Percentiles rank a stretch among this genome's conserved stretches.
Conservation (phyloP, 352 stramenopile species). For the Albugo laibachii region DNA sequence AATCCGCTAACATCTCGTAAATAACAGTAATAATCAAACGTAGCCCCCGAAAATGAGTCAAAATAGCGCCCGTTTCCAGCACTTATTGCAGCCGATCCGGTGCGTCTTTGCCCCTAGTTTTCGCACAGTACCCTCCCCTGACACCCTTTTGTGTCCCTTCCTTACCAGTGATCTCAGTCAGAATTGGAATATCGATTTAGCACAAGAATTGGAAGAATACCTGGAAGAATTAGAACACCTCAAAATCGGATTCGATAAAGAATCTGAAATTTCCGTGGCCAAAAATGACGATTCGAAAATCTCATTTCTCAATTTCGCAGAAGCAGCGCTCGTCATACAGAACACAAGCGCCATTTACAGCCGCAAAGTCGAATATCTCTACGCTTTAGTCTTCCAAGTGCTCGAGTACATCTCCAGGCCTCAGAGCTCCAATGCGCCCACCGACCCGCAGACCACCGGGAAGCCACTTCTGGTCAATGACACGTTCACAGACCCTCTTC, state of each 20-base stretch:
- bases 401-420: constrained; percentile 61
- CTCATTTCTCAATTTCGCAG: constrained; percentile 77
- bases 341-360: constrained; percentile 87
- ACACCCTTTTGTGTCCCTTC: background rate
- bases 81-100: constrained; percentile 74
- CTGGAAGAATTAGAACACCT: constrained; percentile 70
- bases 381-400: constrained; percentile 83
- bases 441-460: constrained; percentile 8
- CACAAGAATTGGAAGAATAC: constrained; percentile 78
- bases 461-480: constrained; percentile 4
- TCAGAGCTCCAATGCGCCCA: constrained; percentile 3
- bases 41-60: too few relatives aligned
- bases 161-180: constrained; percentile 70
- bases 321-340: constrained; percentile 86
- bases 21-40: too few relatives aligned
- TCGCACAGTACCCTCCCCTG: background rate
- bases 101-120: constrained; percentile 8
- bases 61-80: constrained; percentile 47
- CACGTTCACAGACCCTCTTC: constrained; percentile 33
- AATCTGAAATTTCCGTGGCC: constrained; percentile 6
- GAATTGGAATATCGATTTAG: constrained; percentile 86
- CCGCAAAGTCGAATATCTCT: constrained; percentile 90
- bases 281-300: background rate
- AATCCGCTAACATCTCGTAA: too few relatives aligned
- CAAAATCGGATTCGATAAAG: constrained; percentile 40